phyloP scores from a whole-genome alignment of 768 basidiomycete genomes.

The Rhodocollybia butyracea region DNA sequence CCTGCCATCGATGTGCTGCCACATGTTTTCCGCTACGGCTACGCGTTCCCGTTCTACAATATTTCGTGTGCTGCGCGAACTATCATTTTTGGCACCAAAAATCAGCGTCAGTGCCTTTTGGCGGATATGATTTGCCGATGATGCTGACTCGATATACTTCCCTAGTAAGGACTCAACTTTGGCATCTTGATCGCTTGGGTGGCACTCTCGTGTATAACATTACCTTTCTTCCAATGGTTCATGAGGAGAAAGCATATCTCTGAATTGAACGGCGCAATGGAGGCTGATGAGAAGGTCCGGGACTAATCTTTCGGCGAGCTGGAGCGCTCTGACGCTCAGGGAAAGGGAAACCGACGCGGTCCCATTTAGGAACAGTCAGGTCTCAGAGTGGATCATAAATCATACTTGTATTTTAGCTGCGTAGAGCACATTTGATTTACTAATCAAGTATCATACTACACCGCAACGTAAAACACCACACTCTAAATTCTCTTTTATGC shows the following conservation, averaged over 20 bases:
- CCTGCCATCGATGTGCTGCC: constrained; percentile 58
- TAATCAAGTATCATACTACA: too few relatives aligned
- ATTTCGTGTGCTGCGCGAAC: constrained; percentile 57
- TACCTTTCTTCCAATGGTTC: constrained; percentile 7
- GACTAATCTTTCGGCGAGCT: too few relatives aligned
- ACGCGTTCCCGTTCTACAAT: constrained; percentile 71
- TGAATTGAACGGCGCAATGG: constrained; percentile 4
- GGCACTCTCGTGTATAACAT: constrained; percentile 3
- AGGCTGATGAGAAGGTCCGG: constrained; percentile 1
- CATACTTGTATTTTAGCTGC: too few relatives aligned
- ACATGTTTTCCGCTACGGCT: constrained; percentile 60
- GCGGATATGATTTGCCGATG: background rate
- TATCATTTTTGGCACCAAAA: constrained; percentile 65
- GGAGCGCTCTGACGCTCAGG: too few relatives aligned
- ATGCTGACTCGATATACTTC: background rate
- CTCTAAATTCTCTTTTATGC: too few relatives aligned
- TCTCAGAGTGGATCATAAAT: too few relatives aligned
- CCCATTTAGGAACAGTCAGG: too few relatives aligned
- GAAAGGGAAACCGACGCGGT: background rate
- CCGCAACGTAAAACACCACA: too few relatives aligned
- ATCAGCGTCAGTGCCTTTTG: constrained; percentile 40
- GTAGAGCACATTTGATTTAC: too few relatives aligned
- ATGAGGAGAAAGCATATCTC: constrained; percentile 7
- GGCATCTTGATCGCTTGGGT: constrained; percentile 44
- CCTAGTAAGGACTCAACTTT: constrained; percentile 60